Evolutionary conservation across 345 rosid genomes (phyloP), one percentile per base, ranked within the genome.

Genomic region (Eucalyptus camaldulensis): DNA sequence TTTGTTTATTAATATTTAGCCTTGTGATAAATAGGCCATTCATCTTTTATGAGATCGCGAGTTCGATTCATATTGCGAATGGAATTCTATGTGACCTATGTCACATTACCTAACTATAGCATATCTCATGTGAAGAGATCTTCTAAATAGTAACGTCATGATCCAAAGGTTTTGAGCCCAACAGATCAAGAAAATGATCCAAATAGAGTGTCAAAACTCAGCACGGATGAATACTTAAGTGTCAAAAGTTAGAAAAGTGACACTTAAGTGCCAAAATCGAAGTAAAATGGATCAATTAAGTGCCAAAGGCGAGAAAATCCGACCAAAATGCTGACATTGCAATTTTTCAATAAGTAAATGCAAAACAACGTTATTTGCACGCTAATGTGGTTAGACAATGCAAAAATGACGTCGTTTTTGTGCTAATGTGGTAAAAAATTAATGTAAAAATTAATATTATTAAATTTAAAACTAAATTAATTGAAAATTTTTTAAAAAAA

Each of bases 321-420:
- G 2, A 0, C 15, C 1, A 13, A 49, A 49, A 49, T 49, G 0
- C 0, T 49, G 0, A 49, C 2, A 0, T 49, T 0, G 15, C 2
- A 2, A 49, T 49, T 49, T 49, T 49, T 0, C 6, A 0, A 2
- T 4, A 49, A 13, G 15, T 49, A 13, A 49, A 0, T 49, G 15
- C 50, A 49, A 4, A 49, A 49, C 6, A 1, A 2, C 5, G 15
- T 49, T 6, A 1, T 49, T 49, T 49, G 15, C 50, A 13, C 0
- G 2, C 1, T 49, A 1, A 49, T 0, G 2, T 49, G 15, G 15
- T 4, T 49, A 13, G 15, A 49, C 6, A 13, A 49, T 49, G 1
- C 50, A 49, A 49, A 49, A 49, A 49, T 1, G 5, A 49, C 0
- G 0, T 49, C 15, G 0, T 12, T 49, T 49, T 49, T 1, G 0